Percentiles rank a stretch among this genome's conserved stretches.
Evolutionary conservation across 768 basidiomycete species (phyloP).

Genomic region (Pleurotus pulmonarius): DNA sequence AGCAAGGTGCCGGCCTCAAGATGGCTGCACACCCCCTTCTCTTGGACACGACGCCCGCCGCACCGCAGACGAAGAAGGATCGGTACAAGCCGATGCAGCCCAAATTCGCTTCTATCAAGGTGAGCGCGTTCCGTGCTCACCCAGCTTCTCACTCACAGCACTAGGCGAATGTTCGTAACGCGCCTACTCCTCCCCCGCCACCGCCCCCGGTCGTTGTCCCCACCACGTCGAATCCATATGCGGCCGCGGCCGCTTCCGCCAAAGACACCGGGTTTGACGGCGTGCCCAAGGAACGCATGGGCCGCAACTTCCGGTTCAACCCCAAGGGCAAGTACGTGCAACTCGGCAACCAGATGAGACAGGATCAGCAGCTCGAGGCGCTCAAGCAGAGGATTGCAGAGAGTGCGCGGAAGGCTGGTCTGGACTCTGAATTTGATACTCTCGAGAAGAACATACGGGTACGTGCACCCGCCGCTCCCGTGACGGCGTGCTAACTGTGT

Average conservation of each 20-base stretch:
- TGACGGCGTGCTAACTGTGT: neutral
- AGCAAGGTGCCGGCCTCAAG: slow-evolving; percentile 80
- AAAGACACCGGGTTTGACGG: slow-evolving; percentile 71
- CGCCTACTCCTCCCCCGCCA: slow-evolving; percentile 55
- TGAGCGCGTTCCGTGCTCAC: slow-evolving; percentile 20
- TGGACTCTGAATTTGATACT: slow-evolving; percentile 85
- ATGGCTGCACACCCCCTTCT: slow-evolving; percentile 90
- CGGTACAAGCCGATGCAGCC: slow-evolving; percentile 98
- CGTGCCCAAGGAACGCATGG: slow-evolving; percentile 65
- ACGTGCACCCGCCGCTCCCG: slow-evolving; percentile 14
- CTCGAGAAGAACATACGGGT: slow-evolving; percentile 88
- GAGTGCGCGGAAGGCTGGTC: slow-evolving; percentile 86
- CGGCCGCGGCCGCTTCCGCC: slow-evolving; percentile 43
- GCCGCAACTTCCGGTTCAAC: slow-evolving; percentile 80
- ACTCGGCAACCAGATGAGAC: slow-evolving; percentile 65
- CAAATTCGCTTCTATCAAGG: slow-evolving; percentile 95
- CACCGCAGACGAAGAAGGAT: slow-evolving; percentile 80
- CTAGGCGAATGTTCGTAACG: slow-evolving; percentile 75
- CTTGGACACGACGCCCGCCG: slow-evolving; percentile 58
- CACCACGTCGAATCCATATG: slow-evolving; percentile 69
- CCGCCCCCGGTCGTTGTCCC: slow-evolving; percentile 35
- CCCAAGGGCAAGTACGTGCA: slow-evolving; percentile 89
- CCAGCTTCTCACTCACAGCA: slow-evolving; percentile 4
- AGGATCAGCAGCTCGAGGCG: slow-evolving; percentile 80
- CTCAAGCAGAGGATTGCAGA: slow-evolving; percentile 93